These are phyloP conservation scores for Termitomyces sp. DNA, from an alignment of 768 basidiomycete genomes.

Conservation along the genomic window DNA sequence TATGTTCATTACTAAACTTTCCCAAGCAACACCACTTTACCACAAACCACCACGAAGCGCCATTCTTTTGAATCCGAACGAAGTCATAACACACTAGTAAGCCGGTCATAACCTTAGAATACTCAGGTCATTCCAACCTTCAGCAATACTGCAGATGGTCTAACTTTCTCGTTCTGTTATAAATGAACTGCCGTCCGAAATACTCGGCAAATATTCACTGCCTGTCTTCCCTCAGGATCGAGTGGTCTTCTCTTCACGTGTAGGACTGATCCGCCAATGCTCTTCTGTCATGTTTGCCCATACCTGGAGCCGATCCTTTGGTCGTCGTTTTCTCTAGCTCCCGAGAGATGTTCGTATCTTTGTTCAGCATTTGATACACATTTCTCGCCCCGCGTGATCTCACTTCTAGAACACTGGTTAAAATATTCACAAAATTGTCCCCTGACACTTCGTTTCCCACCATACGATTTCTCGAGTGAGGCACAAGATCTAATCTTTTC, in stretches of 20 bases:
- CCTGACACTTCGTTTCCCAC: not conserved
- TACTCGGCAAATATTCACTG: not conserved
- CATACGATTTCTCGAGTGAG: not conserved
- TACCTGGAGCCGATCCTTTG: not conserved
- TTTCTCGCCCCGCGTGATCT: not conserved
- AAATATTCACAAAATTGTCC: not conserved
- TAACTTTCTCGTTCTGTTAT: not conserved
- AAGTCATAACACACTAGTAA: too few species aligned
- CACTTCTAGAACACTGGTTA: not conserved
- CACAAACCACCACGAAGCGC: too few species aligned
- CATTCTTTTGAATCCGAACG: too few species aligned
- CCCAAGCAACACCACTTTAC: too few species aligned
- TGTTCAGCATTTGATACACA: too few species aligned
- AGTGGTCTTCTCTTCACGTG: not conserved
- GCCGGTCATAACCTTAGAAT: too few species aligned
- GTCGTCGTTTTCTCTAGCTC: not conserved
- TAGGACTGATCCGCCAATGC: not conserved
- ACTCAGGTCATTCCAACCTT: too few species aligned
- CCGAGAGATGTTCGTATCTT: too few species aligned
- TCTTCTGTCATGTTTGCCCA: not conserved
- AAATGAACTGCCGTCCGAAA: not conserved
- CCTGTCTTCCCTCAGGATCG: not conserved
- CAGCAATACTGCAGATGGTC: too few species aligned
- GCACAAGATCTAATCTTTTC: not conserved
- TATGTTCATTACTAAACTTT: too few species aligned